phyloP scores from a whole-genome alignment of 2,329 filamentous ascomycete species.

The Exophiala alcalophila region DNA sequence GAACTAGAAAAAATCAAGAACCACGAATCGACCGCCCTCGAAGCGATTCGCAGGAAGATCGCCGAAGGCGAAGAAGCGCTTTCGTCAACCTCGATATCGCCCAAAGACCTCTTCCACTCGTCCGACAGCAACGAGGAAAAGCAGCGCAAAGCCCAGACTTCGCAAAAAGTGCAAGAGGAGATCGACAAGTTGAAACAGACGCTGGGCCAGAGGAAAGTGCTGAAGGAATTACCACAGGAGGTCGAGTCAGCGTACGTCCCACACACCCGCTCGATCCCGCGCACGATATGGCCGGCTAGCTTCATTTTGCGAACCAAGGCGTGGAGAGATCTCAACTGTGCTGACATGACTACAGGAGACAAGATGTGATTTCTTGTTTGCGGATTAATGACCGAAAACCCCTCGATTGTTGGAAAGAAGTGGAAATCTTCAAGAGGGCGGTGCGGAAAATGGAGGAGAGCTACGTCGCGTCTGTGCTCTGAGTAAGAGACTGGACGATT shows the following conservation, averaged over 20 bases:
- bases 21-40: slow-evolving; percentile 66
- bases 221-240: slow-evolving; percentile 63
- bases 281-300: background rate
- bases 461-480: slow-evolving; percentile 80
- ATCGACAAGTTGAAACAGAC: slow-evolving; percentile 50
- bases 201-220: slow-evolving; percentile 59
- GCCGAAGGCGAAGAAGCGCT: slow-evolving; percentile 11
- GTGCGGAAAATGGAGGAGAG: slow-evolving; percentile 79
- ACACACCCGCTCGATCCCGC: background rate
- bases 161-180: slow-evolving; percentile 53
- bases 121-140: slow-evolving; percentile 23
- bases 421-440: slow-evolving; percentile 84
- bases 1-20: slow-evolving; percentile 79
- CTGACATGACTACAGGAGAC: slow-evolving; percentile 45
- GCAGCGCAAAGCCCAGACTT: slow-evolving; percentile 21
- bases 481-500: too few species aligned
- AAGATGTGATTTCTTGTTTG: slow-evolving; percentile 75
- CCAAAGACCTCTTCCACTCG: slow-evolving; percentile 33
- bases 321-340: background rate
- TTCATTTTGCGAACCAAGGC: background rate
- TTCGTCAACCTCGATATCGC: slow-evolving; percentile 46
- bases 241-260: slow-evolving; percentile 61
- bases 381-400: slow-evolving; percentile 80
- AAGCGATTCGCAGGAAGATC: slow-evolving; percentile 63
- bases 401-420: slow-evolving; percentile 91